A percentile compares a stretch with the other conserved stretches of the same genome.
Conservation (phyloP, 345 rosid species). For the Acer campestre region DNA sequence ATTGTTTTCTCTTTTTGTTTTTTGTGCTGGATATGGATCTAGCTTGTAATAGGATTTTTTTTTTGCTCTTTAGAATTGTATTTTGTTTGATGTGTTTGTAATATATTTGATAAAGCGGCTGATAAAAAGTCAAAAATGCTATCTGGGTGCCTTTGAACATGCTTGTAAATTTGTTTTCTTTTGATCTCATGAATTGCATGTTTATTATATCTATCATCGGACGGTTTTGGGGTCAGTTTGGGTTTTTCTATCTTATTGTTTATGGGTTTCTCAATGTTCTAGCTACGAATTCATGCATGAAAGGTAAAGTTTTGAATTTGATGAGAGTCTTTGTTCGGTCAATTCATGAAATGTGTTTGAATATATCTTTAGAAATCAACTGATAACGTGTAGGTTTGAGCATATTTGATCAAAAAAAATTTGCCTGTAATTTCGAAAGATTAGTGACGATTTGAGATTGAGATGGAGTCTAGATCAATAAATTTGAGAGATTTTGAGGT, state of each 20-base stretch:
- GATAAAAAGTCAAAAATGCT: not conserved
- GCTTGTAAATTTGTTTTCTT: not conserved
- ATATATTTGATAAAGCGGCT: not conserved
- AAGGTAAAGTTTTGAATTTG: constrained; percentile 4
- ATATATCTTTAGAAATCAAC: not conserved
- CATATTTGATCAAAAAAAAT: not conserved
- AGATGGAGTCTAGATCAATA: not conserved
- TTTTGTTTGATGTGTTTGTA: not conserved
- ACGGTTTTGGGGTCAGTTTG: not conserved
- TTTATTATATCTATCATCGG: not conserved
- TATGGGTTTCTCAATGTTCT: not conserved
- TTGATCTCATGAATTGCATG: constrained; percentile 4
- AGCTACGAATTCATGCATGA: not conserved
- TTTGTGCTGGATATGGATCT: not conserved
- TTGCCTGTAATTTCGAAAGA: not conserved
- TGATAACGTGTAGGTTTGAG: not conserved
- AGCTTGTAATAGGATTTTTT: not conserved
- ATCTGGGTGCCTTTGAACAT: not conserved
- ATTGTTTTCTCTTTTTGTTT: not conserved
- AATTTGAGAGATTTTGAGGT: not conserved
- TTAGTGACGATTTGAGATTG: not conserved
- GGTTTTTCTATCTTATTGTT: not conserved
- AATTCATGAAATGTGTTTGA: not conserved
- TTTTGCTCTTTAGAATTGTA: not conserved
- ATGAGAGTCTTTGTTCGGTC: not conserved